Evolutionary conservation across 2,329 filamentous ascomycete species (phyloP), one percentile per base, ranked within the genome.

Genomic region (Didymella keratinophila): DNA sequence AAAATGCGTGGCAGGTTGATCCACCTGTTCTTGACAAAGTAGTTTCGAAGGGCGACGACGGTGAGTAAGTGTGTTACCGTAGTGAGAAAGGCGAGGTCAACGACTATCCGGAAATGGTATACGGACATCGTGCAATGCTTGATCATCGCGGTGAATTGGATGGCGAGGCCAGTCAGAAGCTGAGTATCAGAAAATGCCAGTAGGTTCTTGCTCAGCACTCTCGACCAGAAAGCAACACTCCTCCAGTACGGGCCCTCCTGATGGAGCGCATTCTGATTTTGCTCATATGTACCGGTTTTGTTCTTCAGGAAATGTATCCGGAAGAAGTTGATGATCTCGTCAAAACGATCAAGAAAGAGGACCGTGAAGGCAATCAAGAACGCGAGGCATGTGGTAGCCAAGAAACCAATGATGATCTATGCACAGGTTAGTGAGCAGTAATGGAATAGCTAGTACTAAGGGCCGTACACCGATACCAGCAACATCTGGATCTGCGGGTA

Each of bases 11-110:
- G 71, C 3, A 74, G 51, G 27, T 73, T 73, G 49, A 73, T 71
- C 71, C 71, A 74, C 23, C 57, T 62, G 49, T 74, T 64, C 23
- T 68, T 66, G 8, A 74, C 71, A 42, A 74, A 74, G 55, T 73
- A 74, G 34, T 74, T 62, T 4, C 71, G 60, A 2, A 74, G 62
- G 0, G 67, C 63, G 14, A 74, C 63, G 2, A 74, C 64, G 2
- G 70, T 65, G 3, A 74, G 59, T 0, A 74, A 63, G 44, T 74
- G 72, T 6, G 71, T 72, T 8, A 74, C 65, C 0, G 71, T 73
- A 0, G 71, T 74, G 2, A 74, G 60, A 27, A 75, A 73, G 0
- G 69, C 71, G 12, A 73, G 65, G 21, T 74, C 70, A 1, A 61
- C 64, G 2, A 73, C 68, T 51, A 74, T 65, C 4, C 62, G 55